These are phyloP conservation scores for Haberlea rhodopensis DNA, from an alignment of 257 asterid genomes.

Conservation along the genomic window DNA sequence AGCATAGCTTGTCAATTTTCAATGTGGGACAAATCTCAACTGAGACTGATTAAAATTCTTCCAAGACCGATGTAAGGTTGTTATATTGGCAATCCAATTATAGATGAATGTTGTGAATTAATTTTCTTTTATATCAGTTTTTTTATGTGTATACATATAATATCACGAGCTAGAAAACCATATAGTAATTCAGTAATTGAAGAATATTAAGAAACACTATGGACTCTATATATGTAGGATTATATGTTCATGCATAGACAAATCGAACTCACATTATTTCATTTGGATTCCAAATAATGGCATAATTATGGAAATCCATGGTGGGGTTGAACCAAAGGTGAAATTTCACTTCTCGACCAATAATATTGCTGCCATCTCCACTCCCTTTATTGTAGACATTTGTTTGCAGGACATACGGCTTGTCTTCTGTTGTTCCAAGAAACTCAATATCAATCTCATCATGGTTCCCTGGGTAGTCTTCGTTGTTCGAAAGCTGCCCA, in stretches of 20 bases:
- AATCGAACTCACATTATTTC: constrained; percentile 64
- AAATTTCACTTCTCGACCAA: constrained; percentile 76
- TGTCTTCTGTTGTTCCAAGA: constrained; percentile 70
- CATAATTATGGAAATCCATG: constrained; percentile 63
- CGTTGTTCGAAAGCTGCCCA: constrained; percentile 67
- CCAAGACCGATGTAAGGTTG: no score
- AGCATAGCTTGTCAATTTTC: no score
- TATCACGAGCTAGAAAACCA: background rate
- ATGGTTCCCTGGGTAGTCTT: constrained; percentile 69
- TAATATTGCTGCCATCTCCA: constrained; percentile 63
- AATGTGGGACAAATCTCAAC: no score
- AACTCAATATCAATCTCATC: constrained; percentile 87
- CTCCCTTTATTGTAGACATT: constrained; percentile 79
- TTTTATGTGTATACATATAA: no score
- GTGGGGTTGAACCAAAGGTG: constrained; percentile 95
- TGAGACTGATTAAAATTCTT: no score
- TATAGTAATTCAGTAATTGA: background rate
- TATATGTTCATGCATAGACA: background rate
- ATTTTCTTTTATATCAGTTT: no score
- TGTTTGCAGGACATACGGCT: constrained; percentile 77
- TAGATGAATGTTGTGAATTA: no score
- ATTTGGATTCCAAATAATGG: constrained; percentile 67
- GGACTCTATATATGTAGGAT: background rate
- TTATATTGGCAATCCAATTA: no score
- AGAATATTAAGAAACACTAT: no score